Conservation (phyloP, 2,329 filamentous ascomycete genomes). For the Pestalotiopsis sp. region DNA sequence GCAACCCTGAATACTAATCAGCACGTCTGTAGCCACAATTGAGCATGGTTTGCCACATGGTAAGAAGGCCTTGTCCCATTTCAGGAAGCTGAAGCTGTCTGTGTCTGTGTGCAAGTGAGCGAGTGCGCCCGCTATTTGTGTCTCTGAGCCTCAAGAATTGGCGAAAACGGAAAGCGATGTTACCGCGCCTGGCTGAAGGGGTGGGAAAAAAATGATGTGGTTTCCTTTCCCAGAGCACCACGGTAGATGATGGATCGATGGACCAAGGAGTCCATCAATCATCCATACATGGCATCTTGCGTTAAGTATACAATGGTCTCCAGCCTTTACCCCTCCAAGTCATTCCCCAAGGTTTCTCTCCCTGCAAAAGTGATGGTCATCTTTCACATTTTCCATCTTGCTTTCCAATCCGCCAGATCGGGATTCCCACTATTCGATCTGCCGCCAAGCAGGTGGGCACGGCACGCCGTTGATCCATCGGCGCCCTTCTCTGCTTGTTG, state of each 20-base stretch:
- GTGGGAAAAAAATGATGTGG: not conserved
- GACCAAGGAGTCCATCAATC: no score
- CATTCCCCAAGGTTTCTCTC: not conserved
- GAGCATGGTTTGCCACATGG: not conserved
- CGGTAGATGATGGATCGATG: not conserved
- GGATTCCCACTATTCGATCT: not conserved
- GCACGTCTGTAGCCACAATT: not conserved
- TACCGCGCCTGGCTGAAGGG: not conserved
- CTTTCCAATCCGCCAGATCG: not conserved
- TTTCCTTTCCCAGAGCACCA: not conserved
- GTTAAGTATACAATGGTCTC: no score
- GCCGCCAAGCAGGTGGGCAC: not conserved
- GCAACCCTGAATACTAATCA: not conserved
- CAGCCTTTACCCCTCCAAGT: no score
- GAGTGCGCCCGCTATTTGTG: not conserved
- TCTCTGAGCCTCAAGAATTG: not conserved
- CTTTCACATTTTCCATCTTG: not conserved
- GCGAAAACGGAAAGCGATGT: not conserved
- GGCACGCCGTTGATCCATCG: not conserved
- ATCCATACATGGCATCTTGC: no score
- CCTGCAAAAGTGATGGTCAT: not conserved
- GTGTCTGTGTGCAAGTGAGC: not conserved
- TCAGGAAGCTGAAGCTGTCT: not conserved
- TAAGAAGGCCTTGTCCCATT: not conserved
- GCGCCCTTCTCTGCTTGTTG: not conserved